Evolutionary conservation across 306 rosid species (phyloP).

Genomic region (Lathyrus aphaca): DNA sequence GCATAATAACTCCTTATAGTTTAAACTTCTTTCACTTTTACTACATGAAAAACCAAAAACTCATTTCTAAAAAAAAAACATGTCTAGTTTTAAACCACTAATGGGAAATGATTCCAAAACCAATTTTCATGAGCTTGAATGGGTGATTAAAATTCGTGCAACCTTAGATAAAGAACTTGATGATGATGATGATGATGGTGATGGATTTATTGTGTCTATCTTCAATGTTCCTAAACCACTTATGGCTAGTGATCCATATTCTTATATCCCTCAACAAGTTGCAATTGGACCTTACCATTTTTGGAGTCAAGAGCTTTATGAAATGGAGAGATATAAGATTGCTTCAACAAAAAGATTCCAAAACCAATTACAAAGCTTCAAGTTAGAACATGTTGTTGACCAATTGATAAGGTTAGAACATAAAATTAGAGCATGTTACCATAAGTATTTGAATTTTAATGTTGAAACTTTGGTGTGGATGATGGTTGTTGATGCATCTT

Average conservation of each 20-base stretch:
- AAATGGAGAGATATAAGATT: conserved; percentile 72
- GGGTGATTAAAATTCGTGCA: conserved; percentile 72
- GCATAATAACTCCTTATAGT: conserved; percentile 7
- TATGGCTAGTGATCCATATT: conserved; percentile 53
- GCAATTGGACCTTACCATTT: conserved; percentile 85
- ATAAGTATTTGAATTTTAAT: conserved; percentile 64
- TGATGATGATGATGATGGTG: conserved; percentile 55
- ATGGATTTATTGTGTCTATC: conserved; percentile 56
- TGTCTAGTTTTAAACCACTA: conserved; percentile 34
- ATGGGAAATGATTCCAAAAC: conserved; percentile 41
- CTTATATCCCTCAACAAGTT: conserved; percentile 75
- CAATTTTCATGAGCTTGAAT: conserved; percentile 62
- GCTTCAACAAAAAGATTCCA: conserved; percentile 66
- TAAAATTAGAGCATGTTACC: conserved; percentile 61
- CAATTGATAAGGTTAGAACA: conserved; percentile 59
- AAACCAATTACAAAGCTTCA: conserved; percentile 52
- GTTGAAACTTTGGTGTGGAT: conserved; percentile 79
- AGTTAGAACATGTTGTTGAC: conserved; percentile 59
- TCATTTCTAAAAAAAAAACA: conserved; percentile 27
- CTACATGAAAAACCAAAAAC: conserved; percentile 27
- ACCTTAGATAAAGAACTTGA: conserved; percentile 65
- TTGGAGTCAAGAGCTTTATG: conserved; percentile 67
- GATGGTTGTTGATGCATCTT: conserved; percentile 78
- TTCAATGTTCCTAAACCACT: conserved; percentile 68
- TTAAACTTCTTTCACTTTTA: conserved; percentile 35